Conservation (phyloP, 805 yeast species). For the Lipomyces yamanashiensis region DNA sequence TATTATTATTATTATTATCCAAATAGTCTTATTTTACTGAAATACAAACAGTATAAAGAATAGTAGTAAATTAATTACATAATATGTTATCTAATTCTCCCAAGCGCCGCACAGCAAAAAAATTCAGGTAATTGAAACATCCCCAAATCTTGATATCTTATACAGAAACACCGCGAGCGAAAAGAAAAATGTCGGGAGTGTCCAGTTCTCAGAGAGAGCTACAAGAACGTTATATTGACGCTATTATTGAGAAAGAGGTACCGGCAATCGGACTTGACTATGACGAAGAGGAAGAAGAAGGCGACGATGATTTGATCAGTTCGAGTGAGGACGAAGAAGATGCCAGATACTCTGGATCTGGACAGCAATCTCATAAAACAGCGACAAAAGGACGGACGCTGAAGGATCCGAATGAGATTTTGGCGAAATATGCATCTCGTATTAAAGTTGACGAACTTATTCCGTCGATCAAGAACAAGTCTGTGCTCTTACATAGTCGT, state of each 20-base stretch:
- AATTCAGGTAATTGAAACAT: background rate
- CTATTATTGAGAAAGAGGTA: background rate
- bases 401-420: constrained; percentile 32
- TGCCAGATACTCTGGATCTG: background rate
- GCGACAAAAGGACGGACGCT: constrained; percentile 13
- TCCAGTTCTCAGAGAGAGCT: background rate
- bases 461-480: constrained; percentile 32
- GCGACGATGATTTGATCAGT: constrained; percentile 15
- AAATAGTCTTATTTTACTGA: no score
- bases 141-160: background rate
- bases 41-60: background rate
- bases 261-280: background rate
- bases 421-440: constrained; percentile 36
- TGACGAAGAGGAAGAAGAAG: constrained; percentile 22
- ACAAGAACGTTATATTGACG: constrained; percentile 3
- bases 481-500: background rate
- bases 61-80: background rate
- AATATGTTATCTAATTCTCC: background rate
- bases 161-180: background rate
- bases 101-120: constrained; percentile 8
- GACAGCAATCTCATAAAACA: background rate
- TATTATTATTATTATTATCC: no score
- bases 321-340: constrained; percentile 7
- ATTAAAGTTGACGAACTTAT: constrained; percentile 34
- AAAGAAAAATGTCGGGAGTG: background rate